Base-by-base conservation (phyloP, 345 rosid genomes). In the Sapria himalayana region DNA sequence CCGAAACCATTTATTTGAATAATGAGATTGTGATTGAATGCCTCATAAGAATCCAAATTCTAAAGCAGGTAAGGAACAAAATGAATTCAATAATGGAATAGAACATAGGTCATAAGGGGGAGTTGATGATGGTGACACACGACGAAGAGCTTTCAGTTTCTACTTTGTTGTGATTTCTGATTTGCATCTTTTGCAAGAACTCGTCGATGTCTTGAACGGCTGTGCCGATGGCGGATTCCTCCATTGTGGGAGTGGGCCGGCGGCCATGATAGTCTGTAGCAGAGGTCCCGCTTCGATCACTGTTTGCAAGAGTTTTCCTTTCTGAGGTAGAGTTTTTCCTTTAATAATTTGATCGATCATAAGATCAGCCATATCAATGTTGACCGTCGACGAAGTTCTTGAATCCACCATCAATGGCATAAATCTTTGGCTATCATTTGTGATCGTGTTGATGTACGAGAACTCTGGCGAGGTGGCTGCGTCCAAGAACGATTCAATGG, bases 171-270 rank as follows among this genome's bases (percentile, higher is more conserved):
- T n/a, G n/a, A n/a, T 22, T 44, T 66, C 25, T 39, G 48, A 38
- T 9, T 12, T 15, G 33, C 23, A 23, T n/a, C 49, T 57, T 19
- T 61, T 58, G 33, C 64, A 60, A 2, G 74, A 59, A 54, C 73
- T 60, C 2, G 67, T 63, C 0, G 79, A 92, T 37, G 71, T 65
- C 52, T 65, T 73, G 49, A 79, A 61, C 1, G 69, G 25, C 12
- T 74, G 73, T 42, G 66, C 15, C 22, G 92, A 79, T 14, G 99
- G 99, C n/a, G 96, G 99, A 29, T 91, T 84, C 43, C 92, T 62
- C 96, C 99, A 91, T 54, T 51, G 57, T 9, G 99, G 99, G 33
- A 91, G 78, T 0, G 81, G 96, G 15, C 93, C 99, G 0, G 99
- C 74, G n/a, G 84, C 73, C 2, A 80, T 70, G 24, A 84, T 72